Evolutionary conservation across 305 asterid species (phyloP).

Genomic region (Solanum aculeatissimum): DNA sequence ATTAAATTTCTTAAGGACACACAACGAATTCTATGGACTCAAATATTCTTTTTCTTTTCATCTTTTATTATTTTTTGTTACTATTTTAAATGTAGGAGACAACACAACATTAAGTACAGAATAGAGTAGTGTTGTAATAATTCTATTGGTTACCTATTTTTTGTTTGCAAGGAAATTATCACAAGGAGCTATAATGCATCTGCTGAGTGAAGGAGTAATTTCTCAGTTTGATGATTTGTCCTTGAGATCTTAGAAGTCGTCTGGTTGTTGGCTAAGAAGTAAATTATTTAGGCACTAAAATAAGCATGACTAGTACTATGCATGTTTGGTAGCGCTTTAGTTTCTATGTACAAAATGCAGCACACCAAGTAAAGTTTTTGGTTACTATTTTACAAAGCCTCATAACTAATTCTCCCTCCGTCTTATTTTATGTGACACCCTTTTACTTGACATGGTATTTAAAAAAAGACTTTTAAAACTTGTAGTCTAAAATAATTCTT

Average conservation of each 20-base stretch:
- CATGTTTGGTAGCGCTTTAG: not conserved
- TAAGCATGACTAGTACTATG: not conserved
- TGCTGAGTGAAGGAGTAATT: slow-evolving; percentile 44
- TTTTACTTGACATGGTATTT: no score
- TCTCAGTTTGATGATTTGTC: slow-evolving; percentile 27
- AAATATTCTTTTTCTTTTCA: no score
- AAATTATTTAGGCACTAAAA: not conserved
- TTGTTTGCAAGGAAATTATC: slow-evolving; percentile 83
- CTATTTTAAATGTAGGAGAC: no score
- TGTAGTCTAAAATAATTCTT: no score
- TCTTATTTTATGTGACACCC: no score
- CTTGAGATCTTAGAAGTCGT: not conserved
- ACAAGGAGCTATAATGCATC: slow-evolving; percentile 80
- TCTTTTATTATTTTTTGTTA: no score
- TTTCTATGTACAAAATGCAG: not conserved
- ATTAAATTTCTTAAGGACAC: no score
- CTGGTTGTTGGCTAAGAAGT: not conserved
- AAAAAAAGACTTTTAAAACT: no score
- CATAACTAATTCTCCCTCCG: not conserved
- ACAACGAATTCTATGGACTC: no score
- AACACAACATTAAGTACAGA: no score
- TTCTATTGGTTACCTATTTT: not conserved
- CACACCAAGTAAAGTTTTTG: not conserved
- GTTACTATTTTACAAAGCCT: not conserved
- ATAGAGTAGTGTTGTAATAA: no score